Evolutionary conservation across 2,329 filamentous ascomycete genomes (phyloP), one percentile per base, ranked within the genome.

Genomic region (Blumeria hordei): DNA sequence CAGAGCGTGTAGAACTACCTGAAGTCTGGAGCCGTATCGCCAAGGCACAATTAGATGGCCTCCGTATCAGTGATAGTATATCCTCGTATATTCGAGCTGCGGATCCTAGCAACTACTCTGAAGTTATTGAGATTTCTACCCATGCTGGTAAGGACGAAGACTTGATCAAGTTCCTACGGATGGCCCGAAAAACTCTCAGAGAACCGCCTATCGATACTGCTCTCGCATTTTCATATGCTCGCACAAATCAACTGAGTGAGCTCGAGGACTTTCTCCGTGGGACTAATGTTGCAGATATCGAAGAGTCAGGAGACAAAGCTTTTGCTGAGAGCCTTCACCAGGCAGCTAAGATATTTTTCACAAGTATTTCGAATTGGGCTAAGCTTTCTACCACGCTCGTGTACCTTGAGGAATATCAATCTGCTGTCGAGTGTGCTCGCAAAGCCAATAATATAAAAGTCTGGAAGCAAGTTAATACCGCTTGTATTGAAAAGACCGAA

Each of bases 371-470:
- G 55, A 98, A 98, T 77, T 98, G 92, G 92, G 90, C 90, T 55
- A 98, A 98, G 74, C 81, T 98, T 63, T 88, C 92, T 12, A 96
- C 92, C 10, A 98, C 92, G 10, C 78, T 96, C 58, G 92, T 98
- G n/a, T 88, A 96, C 68, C 80, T 98, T 6, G 84, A 82, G 60
- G 92, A 98, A 62, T 96, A 98, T 72, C 93, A 98, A 70, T 87
- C 87, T 62, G 92, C 92, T 49, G 92, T 98, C 44, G 92, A 98
- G 68, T 95, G 88, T 65, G 92, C 93, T 32, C 85, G 92, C 67
- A 96, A 98, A 72, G 92, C 92, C 63, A 98, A 96, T 75, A 96
- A 87, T 69, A 88, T 95, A 70, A 95, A 94, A 74, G 92, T 98
- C 54, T 98, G 92, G 92, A 94, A 92, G 71, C 86, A 98, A 70